phyloP scores from a whole-genome alignment of 441 rosid species.

The Aleurites moluccanus region DNA sequence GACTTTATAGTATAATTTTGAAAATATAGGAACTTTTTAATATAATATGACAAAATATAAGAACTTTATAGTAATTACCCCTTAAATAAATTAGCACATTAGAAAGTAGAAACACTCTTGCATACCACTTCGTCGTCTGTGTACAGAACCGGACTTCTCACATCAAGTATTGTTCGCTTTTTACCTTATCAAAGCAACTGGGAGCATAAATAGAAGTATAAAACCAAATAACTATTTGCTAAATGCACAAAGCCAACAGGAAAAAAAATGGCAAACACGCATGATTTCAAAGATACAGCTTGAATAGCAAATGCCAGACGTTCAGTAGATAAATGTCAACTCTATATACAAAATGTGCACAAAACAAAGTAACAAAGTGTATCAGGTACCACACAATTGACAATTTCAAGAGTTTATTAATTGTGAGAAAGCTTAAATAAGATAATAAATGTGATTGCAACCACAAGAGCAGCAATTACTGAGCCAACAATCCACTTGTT shows the following conservation, averaged over 20 bases:
- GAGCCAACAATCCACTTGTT: slow-evolving; percentile 87
- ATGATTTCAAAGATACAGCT: neutral
- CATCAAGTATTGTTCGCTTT: no score
- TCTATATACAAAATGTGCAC: slow-evolving; percentile 21
- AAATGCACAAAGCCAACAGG: neutral
- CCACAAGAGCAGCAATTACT: slow-evolving; percentile 53
- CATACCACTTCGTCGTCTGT: neutral
- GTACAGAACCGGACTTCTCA: neutral
- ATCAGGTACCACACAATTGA: slow-evolving; percentile 7
- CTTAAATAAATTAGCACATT: no score
- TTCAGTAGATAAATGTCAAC: neutral
- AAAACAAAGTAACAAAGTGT: slow-evolving; percentile 7
- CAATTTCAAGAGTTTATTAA: slow-evolving; percentile 24
- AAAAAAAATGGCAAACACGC: neutral
- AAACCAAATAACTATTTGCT: neutral
- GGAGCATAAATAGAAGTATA: neutral
- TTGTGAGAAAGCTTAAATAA: slow-evolving; percentile 70
- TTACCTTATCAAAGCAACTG: neutral
- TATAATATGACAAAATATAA: no score
- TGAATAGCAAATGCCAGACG: neutral
- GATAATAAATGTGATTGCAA: slow-evolving; percentile 60
- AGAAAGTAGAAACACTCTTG: no score
- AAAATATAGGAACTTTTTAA: no score
- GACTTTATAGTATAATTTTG: no score
- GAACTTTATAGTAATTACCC: no score